These are phyloP conservation scores for Colletotrichum sublineola DNA, from an alignment of 2,329 filamentous ascomycete genomes.

Conservation along the genomic window DNA sequence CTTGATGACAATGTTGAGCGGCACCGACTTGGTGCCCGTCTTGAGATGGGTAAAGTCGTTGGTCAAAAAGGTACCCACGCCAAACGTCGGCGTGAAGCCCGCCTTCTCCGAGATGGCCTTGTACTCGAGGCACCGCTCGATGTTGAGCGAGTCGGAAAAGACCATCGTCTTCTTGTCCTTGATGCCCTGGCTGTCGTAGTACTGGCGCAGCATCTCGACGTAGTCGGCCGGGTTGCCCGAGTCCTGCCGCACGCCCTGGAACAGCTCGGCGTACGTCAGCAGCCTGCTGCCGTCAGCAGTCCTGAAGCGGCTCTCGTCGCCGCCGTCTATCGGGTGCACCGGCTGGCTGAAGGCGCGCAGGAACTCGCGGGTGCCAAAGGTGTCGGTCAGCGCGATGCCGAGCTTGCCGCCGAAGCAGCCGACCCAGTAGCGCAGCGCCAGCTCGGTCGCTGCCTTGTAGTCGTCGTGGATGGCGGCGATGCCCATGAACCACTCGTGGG, in stretches of 20 bases:
- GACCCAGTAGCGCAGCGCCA: constrained; percentile 89
- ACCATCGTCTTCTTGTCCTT: constrained; percentile 88
- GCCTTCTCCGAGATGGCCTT: constrained; percentile 84
- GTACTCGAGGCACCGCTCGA: constrained; percentile 91
- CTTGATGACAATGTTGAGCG: constrained; percentile 98
- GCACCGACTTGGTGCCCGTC: constrained; percentile 85
- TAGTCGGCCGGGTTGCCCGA: constrained; percentile 88
- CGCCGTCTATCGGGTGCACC: constrained; percentile 60
- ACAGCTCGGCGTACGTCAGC: constrained; percentile 83
- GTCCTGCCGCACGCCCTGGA: constrained; percentile 88
- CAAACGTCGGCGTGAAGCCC: constrained; percentile 89
- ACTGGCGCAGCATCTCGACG: constrained; percentile 81
- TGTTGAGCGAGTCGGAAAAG: constrained; percentile 94
- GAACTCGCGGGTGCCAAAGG: constrained; percentile 93
- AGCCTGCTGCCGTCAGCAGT: constrained; percentile 52
- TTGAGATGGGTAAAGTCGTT: constrained; percentile 87
- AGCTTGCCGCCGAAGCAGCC: constrained; percentile 89
- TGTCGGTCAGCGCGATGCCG: constrained; percentile 93
- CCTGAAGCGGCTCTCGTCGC: constrained; percentile 56
- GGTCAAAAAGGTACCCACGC: constrained; percentile 94
- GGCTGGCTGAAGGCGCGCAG: constrained; percentile 84
- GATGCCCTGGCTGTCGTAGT: constrained; percentile 83
- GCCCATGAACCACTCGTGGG: constrained; percentile 99
- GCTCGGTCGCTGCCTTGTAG: constrained; percentile 87
- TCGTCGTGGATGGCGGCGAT: constrained; percentile 91